phyloP scores from a whole-genome alignment of 495 filamentous ascomycete genomes.

The Glonium stellatum region DNA sequence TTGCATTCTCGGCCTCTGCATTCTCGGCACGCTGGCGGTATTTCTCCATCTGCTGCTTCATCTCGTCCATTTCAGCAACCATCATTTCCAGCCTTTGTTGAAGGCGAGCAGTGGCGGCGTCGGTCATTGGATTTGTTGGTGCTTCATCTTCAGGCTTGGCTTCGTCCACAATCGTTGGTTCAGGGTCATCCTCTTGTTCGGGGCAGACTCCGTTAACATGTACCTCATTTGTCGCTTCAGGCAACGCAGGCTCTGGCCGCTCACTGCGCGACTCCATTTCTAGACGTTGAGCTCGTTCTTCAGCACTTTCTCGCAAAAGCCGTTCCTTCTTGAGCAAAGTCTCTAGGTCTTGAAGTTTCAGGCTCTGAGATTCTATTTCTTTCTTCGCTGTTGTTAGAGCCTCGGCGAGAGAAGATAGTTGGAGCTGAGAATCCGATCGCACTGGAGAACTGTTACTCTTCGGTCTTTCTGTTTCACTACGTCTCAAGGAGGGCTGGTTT shows the following conservation, averaged over 20 bases:
- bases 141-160: constrained; percentile 38
- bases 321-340: constrained; percentile 69
- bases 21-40: constrained; percentile 71
- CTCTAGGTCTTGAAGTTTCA: constrained; percentile 75
- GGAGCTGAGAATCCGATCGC: constrained; percentile 49
- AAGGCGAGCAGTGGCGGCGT: constrained; percentile 38
- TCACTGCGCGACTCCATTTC: constrained; percentile 45
- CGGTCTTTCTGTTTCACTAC: constrained; percentile 67
- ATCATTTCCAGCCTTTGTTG: constrained; percentile 73
- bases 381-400: constrained; percentile 70
- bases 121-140: constrained; percentile 22
- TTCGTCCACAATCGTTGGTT: constrained; percentile 42
- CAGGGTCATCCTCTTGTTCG: constrained; percentile 22
- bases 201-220: constrained; percentile 24
- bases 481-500: constrained; percentile 56
- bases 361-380: constrained; percentile 72
- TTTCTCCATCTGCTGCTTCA: constrained; percentile 69
- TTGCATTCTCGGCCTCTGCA: constrained; percentile 66
- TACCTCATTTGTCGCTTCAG: constrained; percentile 15
- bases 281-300: constrained; percentile 66
- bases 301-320: constrained; percentile 71
- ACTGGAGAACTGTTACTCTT: constrained; percentile 49
- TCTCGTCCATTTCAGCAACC: constrained; percentile 73
- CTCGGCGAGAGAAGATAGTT: constrained; percentile 74
- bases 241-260: constrained; percentile 11